Percentiles rank a stretch among this genome's conserved stretches.
Evolutionary conservation across 78 protist species (phyloP).

Genomic region (Protostelium mycophagum): DNA sequence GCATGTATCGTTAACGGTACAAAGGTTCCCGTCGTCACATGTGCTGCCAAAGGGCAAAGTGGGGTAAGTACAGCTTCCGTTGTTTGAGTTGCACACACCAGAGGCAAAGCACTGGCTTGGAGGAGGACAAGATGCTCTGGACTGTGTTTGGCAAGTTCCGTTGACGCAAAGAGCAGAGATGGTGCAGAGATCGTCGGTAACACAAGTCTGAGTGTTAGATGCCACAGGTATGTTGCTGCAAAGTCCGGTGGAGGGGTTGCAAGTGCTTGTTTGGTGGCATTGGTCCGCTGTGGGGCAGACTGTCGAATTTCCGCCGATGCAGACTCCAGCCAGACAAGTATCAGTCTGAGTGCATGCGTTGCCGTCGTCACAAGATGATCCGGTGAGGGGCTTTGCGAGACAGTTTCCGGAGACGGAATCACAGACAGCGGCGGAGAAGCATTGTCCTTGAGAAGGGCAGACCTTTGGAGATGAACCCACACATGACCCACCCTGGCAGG

Average conservation of each 20-base stretch:
- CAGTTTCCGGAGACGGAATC: conserved; percentile 3
- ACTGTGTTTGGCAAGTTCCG: neutral
- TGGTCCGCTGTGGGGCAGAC: neutral
- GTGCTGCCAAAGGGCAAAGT: neutral
- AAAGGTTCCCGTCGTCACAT: neutral
- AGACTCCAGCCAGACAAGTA: neutral
- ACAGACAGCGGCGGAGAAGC: conserved; percentile 8
- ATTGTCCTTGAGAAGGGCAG: neutral
- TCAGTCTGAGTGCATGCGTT: conserved; percentile 3
- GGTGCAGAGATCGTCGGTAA: conserved; percentile 1
- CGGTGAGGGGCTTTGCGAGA: neutral
- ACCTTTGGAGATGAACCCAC: neutral
- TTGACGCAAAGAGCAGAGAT: conserved; percentile 4
- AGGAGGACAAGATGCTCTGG: neutral
- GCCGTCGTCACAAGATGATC: conserved; percentile 6
- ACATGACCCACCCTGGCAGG: conserved; percentile 15
- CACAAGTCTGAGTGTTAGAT: neutral
- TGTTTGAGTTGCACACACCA: neutral
- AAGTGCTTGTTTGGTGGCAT: neutral
- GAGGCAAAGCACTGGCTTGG: neutral
- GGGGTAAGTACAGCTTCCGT: neutral
- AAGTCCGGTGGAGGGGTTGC: neutral
- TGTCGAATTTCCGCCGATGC: neutral
- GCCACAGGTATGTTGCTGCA: neutral
- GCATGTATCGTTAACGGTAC: conserved; percentile 15